Base-by-base conservation (phyloP, 257 asterid genomes). In the Knoxia roxburghii region DNA sequence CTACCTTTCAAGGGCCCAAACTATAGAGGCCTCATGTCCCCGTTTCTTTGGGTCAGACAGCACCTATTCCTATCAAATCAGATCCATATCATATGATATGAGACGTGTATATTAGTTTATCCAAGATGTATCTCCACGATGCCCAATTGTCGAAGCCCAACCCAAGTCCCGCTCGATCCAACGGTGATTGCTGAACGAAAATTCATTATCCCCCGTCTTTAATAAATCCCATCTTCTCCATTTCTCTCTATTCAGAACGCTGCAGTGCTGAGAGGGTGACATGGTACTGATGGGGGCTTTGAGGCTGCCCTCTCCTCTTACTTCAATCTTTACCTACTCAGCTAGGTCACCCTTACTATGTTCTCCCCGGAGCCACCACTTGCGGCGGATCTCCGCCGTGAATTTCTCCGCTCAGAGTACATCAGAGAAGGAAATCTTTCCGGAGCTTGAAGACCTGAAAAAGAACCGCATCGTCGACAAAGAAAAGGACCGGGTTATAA, bases 401-500 rank as follows among this genome's bases (percentile, higher is more conserved):
- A 83, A 80, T 62, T 84, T 89, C 78, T 86, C 91, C 39, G 80
- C 69, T 2, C 89, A 82, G 58, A 81, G 89, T 78, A 81, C 85
- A 8, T 80, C 81, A 46, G 84, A 84, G 77, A 82, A 85, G 75
- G 90, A 79, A 73, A 62, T 76, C 63, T 57, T 85, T 54, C 63
- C 87, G 61, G 83, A 76, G 73, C 70, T 73, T 57, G 85, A 81
- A 26, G 83, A 61, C 60, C 64, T 58, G 61, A 85, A 68, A 48
- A 72, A 72, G 79, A 73, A 79, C 60, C 81, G 70, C 73, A 52
- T 68, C 6, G 80, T 80, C 61, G 79, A 76, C 37, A 76, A 72
- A 35, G 96, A 87, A 0, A 94, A 90, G 54, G 98, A 90, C 58
- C 76, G 89, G 59, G 78, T 78, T 5, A 89, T 94, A 8, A 84